Base-by-base conservation (phyloP, 805 yeast genomes). In the Millerozyma miso region DNA sequence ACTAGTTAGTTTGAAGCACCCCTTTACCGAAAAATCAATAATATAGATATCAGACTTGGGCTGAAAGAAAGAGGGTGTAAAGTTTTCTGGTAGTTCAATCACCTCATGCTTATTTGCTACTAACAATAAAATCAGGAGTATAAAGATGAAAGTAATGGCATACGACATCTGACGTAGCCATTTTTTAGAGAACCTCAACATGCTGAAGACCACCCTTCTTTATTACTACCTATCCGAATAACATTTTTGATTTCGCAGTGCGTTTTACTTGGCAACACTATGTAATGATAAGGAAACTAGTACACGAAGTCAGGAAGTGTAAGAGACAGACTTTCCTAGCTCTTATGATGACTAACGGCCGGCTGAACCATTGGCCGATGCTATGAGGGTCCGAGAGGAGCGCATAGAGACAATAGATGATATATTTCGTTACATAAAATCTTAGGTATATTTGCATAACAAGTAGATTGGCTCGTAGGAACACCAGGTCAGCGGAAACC, bases 41-140 rank as follows among this genome's bases (percentile, higher is more conserved):
- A 76, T 53, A 23, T 67, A 57, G 39, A 50, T 48, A 42, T 59
- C 72, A n/a, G 65, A 53, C 13, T 64, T 59, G 4, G 74, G 74
- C 48, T 71, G 72, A 53, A 71, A 67, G 49, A 60, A 71, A 31
- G 62, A 49, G 10, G 76, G 76, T 43, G 67, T 51, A 37, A 55
- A 48, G 39, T 63, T 49, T 40, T 59, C 61, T 16, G 67, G 65
- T 40, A 64, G 43, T 29, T 58, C 55, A 7, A 59, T 54, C 38
- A 68, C 57, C 37, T 74, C 63, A 31, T 59, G 58, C 39, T 68
- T 51, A 47, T 76, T 76, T 3, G 75, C 71, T 4, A 70, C 29
- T 4, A 70, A 45, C 13, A 73, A 53, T 33, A 67, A 45, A 1
- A 56, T 19, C 18, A 46, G 41, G 1, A 61, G 57, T 4, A 56